Evolutionary conservation across 768 basidiomycete species (phyloP).

Genomic region (Termitomyces sp.): DNA sequence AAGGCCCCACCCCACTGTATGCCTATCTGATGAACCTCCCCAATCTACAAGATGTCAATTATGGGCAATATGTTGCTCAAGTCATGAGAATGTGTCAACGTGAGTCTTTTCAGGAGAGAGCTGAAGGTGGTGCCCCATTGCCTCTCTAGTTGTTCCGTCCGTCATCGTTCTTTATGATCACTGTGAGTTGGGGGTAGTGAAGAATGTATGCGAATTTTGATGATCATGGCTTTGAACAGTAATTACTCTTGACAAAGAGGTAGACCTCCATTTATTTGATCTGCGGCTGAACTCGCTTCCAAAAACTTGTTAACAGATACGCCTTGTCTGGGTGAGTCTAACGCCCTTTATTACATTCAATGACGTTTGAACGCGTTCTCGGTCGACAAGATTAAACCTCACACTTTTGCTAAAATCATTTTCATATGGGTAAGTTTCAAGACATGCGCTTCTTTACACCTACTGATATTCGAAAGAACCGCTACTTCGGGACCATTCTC

Average conservation of each 20-base stretch:
- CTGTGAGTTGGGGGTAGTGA: slow-evolving; percentile 9
- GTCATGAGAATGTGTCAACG: slow-evolving; percentile 16
- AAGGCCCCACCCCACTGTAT: background rate
- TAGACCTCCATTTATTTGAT: background rate
- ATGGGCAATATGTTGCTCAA: slow-evolving; percentile 5
- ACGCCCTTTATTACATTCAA: background rate
- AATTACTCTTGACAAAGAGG: slow-evolving; percentile 23
- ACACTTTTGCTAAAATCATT: slow-evolving; percentile 17
- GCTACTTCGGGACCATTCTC: slow-evolving; percentile 21
- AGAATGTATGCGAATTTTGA: background rate
- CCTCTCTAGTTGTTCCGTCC: slow-evolving; percentile 13
- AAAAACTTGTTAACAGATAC: slow-evolving; percentile 11
- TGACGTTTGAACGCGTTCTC: background rate
- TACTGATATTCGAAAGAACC: slow-evolving; percentile 15
- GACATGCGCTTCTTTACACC: background rate
- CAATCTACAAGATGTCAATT: background rate
- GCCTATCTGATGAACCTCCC: background rate
- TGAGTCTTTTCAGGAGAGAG: slow-evolving; percentile 3
- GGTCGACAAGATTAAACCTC: slow-evolving; percentile 15
- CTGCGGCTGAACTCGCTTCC: background rate
- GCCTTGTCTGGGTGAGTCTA: slow-evolving; percentile 20
- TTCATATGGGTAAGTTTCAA: slow-evolving; percentile 18
- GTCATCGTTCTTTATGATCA: slow-evolving; percentile 20
- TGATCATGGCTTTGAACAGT: slow-evolving; percentile 10
- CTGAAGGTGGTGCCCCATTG: background rate